These are phyloP conservation scores for Termitomyces bulborhizus DNA, from an alignment of 768 basidiomycete species.

Conservation along the genomic window DNA sequence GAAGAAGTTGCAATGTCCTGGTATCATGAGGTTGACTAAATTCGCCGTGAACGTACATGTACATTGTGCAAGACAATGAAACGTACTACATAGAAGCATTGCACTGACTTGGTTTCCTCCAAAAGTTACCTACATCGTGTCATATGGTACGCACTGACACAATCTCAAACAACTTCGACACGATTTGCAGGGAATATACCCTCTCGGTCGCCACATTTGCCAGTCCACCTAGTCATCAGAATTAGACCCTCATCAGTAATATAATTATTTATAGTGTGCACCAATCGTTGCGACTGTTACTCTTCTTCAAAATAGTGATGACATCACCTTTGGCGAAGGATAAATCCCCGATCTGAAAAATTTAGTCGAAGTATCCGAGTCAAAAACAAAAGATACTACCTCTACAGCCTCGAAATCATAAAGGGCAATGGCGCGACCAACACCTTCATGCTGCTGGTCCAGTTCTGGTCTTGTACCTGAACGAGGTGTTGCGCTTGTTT, in stretches of 20 bases:
- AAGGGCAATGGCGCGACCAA: conserved; percentile 68
- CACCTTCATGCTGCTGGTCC: conserved; percentile 45
- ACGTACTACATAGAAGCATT: background rate
- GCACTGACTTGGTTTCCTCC: background rate
- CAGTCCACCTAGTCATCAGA: conserved; percentile 59
- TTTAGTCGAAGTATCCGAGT: background rate
- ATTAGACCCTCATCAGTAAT: background rate
- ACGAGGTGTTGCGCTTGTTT: background rate
- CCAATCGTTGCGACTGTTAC: conserved; percentile 72
- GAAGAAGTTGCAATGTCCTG: conserved; percentile 25
- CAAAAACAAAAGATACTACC: conserved; percentile 26
- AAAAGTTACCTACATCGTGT: background rate
- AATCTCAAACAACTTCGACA: conserved; percentile 53
- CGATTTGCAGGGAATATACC: conserved; percentile 85
- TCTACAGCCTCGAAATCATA: conserved; percentile 72
- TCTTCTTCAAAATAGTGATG: conserved; percentile 63
- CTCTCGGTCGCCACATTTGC: conserved; percentile 49
- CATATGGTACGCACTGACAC: background rate
- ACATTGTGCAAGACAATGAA: background rate
- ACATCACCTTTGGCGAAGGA: conserved; percentile 75
- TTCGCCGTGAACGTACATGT: background rate
- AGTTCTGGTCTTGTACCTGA: conserved; percentile 43
- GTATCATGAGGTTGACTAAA: conserved; percentile 20
- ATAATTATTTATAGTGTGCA: conserved; percentile 20
- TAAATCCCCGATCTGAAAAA: conserved; percentile 57